These are phyloP conservation scores for Chrysanthemum lavandulifolium DNA, from an alignment of 129 eudicot genomes.

Conservation along the genomic window DNA sequence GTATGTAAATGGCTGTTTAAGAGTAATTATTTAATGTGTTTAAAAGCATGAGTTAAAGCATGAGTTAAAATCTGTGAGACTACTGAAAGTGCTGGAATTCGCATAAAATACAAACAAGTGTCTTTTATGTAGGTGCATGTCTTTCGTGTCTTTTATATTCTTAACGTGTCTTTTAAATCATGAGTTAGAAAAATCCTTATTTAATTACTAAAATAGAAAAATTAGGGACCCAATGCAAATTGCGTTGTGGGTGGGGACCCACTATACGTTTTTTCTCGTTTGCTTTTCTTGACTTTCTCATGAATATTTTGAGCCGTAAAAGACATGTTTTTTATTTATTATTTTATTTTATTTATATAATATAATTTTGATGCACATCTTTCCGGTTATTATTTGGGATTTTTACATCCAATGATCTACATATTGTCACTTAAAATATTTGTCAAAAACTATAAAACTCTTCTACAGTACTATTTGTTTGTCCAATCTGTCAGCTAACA, in stretches of 20 bases:
- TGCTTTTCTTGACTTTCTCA: conserved; percentile 19
- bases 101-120: no score
- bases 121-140: no score
- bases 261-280: not conserved
- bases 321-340: not conserved
- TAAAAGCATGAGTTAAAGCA: no score
- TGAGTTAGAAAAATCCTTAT: no score
- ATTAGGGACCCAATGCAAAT: conserved; percentile 20
- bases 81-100: no score
- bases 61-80: no score
- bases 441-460: not conserved
- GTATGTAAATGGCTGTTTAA: not conserved
- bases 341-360: not conserved
- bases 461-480: no score
- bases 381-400: not conserved
- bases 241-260: conserved; percentile 13
- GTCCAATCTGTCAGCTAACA: conserved; percentile 2
- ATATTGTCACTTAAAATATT: not conserved
- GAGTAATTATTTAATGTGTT: not conserved
- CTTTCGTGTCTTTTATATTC: no score
- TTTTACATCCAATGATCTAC: not conserved
- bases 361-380: no score
- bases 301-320: not conserved
- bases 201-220: not conserved
- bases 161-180: no score